Percentiles rank a stretch among this genome's conserved stretches.
Conservation (phyloP, 345 rosid genomes). For the Salix exigua region DNA sequence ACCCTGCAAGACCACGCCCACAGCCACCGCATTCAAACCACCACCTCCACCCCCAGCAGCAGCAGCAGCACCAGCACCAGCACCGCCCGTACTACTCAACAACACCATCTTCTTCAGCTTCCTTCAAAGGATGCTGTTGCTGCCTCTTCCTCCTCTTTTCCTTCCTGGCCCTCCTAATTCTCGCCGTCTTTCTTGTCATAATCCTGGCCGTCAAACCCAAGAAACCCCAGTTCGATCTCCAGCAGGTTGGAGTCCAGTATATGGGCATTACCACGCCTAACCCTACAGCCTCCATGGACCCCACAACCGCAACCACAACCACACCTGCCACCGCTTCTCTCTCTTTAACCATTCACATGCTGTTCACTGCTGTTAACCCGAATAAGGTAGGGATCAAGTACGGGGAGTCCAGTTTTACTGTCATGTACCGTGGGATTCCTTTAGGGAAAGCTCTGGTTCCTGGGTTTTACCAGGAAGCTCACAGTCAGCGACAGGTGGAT, state of each 20-base stretch:
- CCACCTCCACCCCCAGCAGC: background rate
- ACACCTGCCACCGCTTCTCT: constrained; percentile 45
- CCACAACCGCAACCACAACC: constrained; percentile 20
- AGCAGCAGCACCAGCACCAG: background rate
- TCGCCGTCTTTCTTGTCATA: constrained; percentile 67
- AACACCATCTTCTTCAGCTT: constrained; percentile 54
- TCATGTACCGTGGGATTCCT: constrained; percentile 90
- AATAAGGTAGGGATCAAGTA: constrained; percentile 97
- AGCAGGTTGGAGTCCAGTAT: constrained; percentile 85
- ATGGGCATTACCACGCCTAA: constrained; percentile 65
- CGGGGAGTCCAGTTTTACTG: constrained; percentile 89
- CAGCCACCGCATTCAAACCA: background rate
- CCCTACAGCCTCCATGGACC: constrained; percentile 40
- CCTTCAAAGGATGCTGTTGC: constrained; percentile 95
- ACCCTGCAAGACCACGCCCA: background rate
- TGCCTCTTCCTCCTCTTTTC: constrained; percentile 88
- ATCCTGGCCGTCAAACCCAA: constrained; percentile 93
- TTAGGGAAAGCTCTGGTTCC: constrained; percentile 84
- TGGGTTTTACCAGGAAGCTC: constrained; percentile 87
- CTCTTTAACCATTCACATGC: constrained; percentile 65
- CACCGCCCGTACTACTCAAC: constrained; percentile 15
- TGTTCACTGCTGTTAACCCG: constrained; percentile 86
- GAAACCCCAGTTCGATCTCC: constrained; percentile 97
- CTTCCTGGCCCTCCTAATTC: constrained; percentile 65
- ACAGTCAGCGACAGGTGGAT: constrained; percentile 63